A percentile compares a stretch with the other conserved stretches of the same genome.
These are phyloP conservation scores for Alternaria conjuncta DNA, from an alignment of 2,329 filamentous ascomycete species.

Conservation along the genomic window DNA sequence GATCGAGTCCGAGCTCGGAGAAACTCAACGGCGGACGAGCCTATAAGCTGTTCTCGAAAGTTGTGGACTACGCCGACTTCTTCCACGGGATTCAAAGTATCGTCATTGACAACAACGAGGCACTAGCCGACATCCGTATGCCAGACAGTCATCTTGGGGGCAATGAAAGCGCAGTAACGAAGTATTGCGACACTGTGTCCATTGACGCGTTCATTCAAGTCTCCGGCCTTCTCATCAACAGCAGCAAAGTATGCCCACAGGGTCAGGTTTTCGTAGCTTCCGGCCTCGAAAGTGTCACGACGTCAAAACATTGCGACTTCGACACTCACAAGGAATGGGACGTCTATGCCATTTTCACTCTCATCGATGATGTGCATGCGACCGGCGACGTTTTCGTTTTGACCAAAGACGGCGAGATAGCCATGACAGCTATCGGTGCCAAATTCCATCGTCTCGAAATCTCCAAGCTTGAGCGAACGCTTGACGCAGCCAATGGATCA, in stretches of 20 bases:
- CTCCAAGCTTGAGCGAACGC: slow-evolving; percentile 12
- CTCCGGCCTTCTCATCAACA: slow-evolving; percentile 26
- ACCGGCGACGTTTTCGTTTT: slow-evolving; percentile 21
- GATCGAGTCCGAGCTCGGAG: slow-evolving; percentile 5
- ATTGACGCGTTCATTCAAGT: slow-evolving; percentile 28
- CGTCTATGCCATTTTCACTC: slow-evolving; percentile 15
- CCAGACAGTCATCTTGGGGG: slow-evolving; percentile 7
- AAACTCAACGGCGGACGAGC: slow-evolving; percentile 17
- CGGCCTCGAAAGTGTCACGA: slow-evolving; percentile 18
- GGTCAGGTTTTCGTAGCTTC: slow-evolving; percentile 22
- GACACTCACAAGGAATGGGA: slow-evolving; percentile 7
- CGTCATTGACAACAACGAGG: slow-evolving; percentile 17
- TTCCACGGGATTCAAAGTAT: slow-evolving; percentile 19
- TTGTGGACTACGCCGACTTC: slow-evolving; percentile 21
- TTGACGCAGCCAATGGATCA: slow-evolving; percentile 9
- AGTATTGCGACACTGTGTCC: slow-evolving; percentile 19
- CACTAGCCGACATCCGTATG: slow-evolving; percentile 13
- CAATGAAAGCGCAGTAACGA: slow-evolving; percentile 16
- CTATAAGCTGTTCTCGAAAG: slow-evolving; percentile 22
- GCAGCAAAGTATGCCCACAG: slow-evolving; percentile 12
- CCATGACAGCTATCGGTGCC: slow-evolving; percentile 13
- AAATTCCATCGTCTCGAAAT: slow-evolving; percentile 20
- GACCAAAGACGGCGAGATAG: slow-evolving; percentile 6
- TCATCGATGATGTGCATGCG: slow-evolving; percentile 3
- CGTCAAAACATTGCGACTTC: slow-evolving; percentile 10